Base-by-base conservation (phyloP, 225 moss, liverwort and hornwort genomes). In the Rhytidiadelphus loreus region DNA sequence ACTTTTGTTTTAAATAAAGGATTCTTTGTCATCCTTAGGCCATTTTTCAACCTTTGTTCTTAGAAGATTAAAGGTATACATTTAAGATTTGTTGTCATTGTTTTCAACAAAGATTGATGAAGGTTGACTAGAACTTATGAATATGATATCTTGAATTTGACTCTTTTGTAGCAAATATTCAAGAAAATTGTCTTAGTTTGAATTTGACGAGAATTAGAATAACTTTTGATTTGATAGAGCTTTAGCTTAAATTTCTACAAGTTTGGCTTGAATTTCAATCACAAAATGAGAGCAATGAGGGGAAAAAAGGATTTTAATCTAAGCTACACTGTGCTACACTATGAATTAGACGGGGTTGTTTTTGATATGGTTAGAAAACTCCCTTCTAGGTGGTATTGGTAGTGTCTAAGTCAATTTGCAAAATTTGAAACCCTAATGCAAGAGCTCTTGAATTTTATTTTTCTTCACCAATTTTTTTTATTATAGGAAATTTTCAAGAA, bases 1-100 rank as follows among this genome's bases (percentile, higher is more conserved):
- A n/a, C n/a, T 22, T 12, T 23, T n/a, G 4, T 22, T 22, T 68
- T 68, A n/a, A 23, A n/a, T n/a, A 22, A n/a, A 68, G 2, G 23
- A 13, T n/a, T n/a, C 0, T 7, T n/a, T 7, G 7, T 68, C n/a
- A 68, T 68, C 23, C 4, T 12, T 22, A 7, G 2, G 0, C 66
- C 11, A n/a, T 22, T 39, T 69, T 39, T 69, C 0, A 0, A 2
- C 39, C 3, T 70, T 0, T 0, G 3, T 39, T 0, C 1, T 71
- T 26, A 26, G 0, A 8, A 0, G 6, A 3, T 10, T 72, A 12
- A 20, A 13, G 5, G 2, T 75, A 50, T 20, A 33, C 13, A 50
- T 33, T 21, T 20, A 8, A 75, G 50, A 50, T 75, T 50, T 48
- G 32, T 50, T 21, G 4, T 48, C 48, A 4, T 0, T 28, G 1